A percentile compares a stretch with the other conserved stretches of the same genome.
These are phyloP conservation scores for Colletotrichum sp. DNA, from an alignment of 2,329 filamentous ascomycete species.

Conservation along the genomic window DNA sequence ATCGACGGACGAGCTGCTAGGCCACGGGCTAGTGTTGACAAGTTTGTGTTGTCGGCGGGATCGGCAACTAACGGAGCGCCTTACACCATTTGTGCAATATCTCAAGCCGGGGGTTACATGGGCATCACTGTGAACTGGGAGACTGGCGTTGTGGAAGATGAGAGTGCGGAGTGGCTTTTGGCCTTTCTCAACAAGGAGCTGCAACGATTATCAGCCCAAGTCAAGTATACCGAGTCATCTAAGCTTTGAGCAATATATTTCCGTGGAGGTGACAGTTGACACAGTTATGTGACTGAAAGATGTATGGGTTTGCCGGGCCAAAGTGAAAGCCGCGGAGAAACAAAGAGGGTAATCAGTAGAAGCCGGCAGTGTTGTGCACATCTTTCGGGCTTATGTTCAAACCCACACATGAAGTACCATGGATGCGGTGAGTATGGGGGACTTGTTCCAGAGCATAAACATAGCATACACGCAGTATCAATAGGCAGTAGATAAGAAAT, in stretches of 20 bases:
- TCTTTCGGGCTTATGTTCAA: background rate
- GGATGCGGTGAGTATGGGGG: background rate
- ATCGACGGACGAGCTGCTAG: background rate
- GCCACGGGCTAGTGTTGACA: background rate
- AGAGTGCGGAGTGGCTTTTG: background rate
- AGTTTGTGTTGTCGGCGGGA: background rate
- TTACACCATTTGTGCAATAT: background rate
- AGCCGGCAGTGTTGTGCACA: background rate
- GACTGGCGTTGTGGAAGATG: background rate
- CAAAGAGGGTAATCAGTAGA: rapidly evolving
- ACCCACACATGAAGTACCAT: background rate
- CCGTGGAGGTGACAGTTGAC: no score
- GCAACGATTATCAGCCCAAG: background rate
- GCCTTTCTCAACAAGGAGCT: background rate
- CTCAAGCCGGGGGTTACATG: background rate
- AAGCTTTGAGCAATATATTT: background rate
- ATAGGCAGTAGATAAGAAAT: background rate
- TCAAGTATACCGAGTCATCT: background rate
- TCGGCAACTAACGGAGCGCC: background rate
- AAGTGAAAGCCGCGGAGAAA: background rate
- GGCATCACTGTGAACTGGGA: background rate
- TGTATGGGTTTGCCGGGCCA: no score
- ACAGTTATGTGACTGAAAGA: background rate
- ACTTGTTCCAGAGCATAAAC: rapidly evolving
- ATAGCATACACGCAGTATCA: background rate